Percentiles rank a stretch among this genome's conserved stretches.
phyloP scores from a whole-genome alignment of 495 filamentous ascomycete species.

The Cryomyces antarcticus region DNA sequence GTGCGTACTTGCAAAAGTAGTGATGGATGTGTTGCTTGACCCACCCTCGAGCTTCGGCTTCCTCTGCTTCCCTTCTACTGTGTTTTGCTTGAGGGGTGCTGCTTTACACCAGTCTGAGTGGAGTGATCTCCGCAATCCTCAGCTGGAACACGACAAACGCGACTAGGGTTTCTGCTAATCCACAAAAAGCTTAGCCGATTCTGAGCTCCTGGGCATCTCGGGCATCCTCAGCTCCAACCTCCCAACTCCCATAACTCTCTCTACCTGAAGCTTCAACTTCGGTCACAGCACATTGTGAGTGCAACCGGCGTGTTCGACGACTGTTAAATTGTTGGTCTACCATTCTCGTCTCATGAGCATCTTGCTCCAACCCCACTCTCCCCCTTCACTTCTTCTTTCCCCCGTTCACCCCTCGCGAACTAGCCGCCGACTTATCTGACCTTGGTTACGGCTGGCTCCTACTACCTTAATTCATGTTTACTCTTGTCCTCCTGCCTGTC shows the following conservation, averaged over 20 bases:
- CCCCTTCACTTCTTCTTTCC: neutral
- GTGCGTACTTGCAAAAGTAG: too few relatives aligned
- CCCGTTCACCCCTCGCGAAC: neutral
- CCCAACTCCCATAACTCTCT: too few relatives aligned
- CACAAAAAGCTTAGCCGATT: neutral
- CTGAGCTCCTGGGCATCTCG: neutral
- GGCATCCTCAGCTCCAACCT: neutral
- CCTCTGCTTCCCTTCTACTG: too few relatives aligned
- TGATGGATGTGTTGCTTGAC: too few relatives aligned
- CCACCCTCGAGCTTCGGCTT: too few relatives aligned
- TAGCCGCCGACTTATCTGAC: neutral
- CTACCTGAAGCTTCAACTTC: neutral
- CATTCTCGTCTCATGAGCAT: neutral
- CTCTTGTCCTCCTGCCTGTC: too few relatives aligned
- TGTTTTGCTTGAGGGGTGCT: neutral
- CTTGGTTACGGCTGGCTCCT: neutral
- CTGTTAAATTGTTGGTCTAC: neutral
- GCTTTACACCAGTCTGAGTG: neutral
- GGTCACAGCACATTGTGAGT: neutral
- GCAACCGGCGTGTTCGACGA: neutral
- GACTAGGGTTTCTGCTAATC: neutral
- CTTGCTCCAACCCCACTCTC: neutral
- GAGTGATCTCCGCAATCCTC: neutral
- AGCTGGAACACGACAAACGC: neutral
- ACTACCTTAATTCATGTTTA: too few relatives aligned